phyloP scores from a whole-genome alignment of 306 rosid genomes.

The Citrullus amarus region DNA sequence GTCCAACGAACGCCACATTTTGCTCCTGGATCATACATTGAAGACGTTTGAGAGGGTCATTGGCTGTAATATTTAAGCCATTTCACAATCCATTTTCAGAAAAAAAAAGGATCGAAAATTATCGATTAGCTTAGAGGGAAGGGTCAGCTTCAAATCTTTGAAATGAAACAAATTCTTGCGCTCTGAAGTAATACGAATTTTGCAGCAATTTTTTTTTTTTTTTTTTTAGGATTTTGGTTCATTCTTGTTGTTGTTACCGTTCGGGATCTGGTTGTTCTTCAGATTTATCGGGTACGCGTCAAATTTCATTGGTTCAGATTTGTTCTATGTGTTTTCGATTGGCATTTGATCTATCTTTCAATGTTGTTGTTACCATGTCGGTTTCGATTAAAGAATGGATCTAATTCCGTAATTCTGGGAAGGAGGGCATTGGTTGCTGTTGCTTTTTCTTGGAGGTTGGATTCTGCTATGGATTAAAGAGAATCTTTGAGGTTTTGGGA shows the following conservation, averaged over 20 bases:
- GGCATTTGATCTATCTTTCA: not conserved
- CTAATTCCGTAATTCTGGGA: not conserved
- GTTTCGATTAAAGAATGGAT: not conserved
- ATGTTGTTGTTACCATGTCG: not conserved
- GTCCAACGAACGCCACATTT: constrained; percentile 9
- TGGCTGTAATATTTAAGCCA: not conserved
- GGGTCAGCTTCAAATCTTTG: constrained; percentile 7
- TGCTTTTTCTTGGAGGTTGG: not conserved
- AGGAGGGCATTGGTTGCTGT: constrained; percentile 3
- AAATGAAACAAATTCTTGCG: not conserved
- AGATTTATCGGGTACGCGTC: constrained; percentile 2
- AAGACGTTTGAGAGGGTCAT: not conserved
- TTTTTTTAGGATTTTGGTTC: not conserved
- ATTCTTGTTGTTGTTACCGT: not conserved
- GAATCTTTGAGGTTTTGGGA: constrained; percentile 35
- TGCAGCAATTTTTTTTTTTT: constrained; percentile 5
- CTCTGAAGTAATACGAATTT: not conserved
- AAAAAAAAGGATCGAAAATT: not conserved
- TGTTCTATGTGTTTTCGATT: not conserved
- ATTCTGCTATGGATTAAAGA: constrained; percentile 11
- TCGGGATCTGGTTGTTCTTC: constrained; percentile 1
- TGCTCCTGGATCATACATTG: constrained; percentile 8
- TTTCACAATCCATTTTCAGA: not conserved
- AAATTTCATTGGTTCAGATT: not conserved
- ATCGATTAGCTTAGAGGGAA: constrained; percentile 1